Conservation (phyloP, 1,139 yeast genomes). For the Kodamaea arcana region DNA sequence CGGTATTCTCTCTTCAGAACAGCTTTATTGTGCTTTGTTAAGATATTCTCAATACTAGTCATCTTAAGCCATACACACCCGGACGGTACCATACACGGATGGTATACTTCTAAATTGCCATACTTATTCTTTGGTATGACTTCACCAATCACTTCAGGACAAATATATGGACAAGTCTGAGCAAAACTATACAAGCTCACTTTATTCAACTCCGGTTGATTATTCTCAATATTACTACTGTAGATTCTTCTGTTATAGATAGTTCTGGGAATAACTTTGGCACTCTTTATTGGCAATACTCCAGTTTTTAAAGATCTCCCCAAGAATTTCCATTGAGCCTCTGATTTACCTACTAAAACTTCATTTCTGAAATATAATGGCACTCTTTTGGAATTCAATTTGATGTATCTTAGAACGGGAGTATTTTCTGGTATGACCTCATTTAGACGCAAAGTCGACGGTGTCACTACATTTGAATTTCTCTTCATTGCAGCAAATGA, state of each 20-base stretch:
- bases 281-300: conserved; percentile 22
- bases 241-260: conserved; percentile 18
- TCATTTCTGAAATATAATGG: conserved; percentile 24
- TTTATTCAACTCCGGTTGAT: conserved; percentile 19
- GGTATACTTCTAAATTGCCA: conserved; percentile 35
- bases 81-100: conserved; percentile 31
- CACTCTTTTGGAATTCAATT: conserved; percentile 12
- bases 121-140: conserved; percentile 28
- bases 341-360: conserved; percentile 31
- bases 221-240: conserved; percentile 18
- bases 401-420: conserved; percentile 13
- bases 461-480: conserved; percentile 29
- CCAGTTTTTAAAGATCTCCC: conserved; percentile 30
- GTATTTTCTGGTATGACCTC: conserved; percentile 20
- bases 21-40: conserved; percentile 13
- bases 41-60: conserved; percentile 21
- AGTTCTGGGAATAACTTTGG: conserved; percentile 23
- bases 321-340: conserved; percentile 36
- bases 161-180: conserved; percentile 31
- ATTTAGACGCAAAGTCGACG: conserved; percentile 26
- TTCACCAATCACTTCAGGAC: conserved; percentile 12
- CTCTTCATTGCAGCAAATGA: conserved; percentile 28
- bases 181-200: conserved; percentile 24
- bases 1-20: too few relatives aligned
- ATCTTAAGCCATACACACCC: conserved; percentile 29